phyloP scores from a whole-genome alignment of 257 asterid species.

The Handroanthus guayacan region DNA sequence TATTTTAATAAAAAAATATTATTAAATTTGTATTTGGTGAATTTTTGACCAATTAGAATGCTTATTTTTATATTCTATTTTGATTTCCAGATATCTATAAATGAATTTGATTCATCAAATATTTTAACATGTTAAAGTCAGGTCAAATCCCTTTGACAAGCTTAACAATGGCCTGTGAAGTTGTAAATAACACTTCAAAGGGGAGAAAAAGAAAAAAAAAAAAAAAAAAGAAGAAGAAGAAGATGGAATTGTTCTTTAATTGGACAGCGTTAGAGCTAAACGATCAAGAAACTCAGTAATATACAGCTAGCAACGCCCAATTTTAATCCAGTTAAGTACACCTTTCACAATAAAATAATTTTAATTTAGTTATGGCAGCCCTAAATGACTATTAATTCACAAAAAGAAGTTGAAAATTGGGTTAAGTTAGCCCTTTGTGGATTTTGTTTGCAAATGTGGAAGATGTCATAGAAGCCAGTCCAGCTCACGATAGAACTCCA shows the following conservation, averaged over 20 bases:
- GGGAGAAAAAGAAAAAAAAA: no score
- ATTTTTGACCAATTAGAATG: no score
- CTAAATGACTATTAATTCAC: background rate
- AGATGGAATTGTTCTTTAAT: no score
- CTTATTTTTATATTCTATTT: no score
- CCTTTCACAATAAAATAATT: slow-evolving; percentile 13
- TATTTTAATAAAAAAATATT: no score
- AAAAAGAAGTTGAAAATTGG: slow-evolving; percentile 2
- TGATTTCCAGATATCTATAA: no score
- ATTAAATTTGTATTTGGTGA: no score
- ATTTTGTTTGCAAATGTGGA: background rate
- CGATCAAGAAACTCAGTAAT: background rate
- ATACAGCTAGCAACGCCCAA: slow-evolving; percentile 10
- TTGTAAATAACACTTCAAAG: no score
- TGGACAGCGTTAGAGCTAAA: slow-evolving; percentile 14
- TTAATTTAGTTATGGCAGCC: background rate
- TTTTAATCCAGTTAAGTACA: background rate
- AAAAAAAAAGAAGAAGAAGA: background rate
- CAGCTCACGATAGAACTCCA: slow-evolving; percentile 50
- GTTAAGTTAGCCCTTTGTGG: slow-evolving; percentile 1
- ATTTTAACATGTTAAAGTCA: no score
- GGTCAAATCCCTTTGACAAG: no score
- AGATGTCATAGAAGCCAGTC: slow-evolving; percentile 43
- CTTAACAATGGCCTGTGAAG: no score
- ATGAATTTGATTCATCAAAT: no score